phyloP scores from a whole-genome alignment of 2,329 filamentous ascomycete species.

The Endoconidiophora laricicola region DNA sequence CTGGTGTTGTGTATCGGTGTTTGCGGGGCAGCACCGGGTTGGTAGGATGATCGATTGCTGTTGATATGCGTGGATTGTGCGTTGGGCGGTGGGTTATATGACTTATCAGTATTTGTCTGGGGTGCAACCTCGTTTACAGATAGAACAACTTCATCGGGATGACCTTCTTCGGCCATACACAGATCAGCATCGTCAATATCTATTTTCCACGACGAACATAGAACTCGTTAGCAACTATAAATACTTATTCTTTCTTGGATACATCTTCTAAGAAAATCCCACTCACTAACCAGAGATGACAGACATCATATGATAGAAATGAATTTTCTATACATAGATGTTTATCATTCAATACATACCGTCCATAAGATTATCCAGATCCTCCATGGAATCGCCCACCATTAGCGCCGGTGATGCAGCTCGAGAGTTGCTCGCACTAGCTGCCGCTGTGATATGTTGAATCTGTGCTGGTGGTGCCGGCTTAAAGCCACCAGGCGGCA shows the following conservation, averaged over 20 bases:
- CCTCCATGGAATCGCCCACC: constrained; percentile 6
- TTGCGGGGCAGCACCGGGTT: constrained; percentile 1
- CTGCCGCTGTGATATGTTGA: constrained; percentile 22
- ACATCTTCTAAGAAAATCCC: too few species aligned
- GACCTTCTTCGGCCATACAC: constrained; percentile 48
- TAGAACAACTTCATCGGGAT: constrained; percentile 61
- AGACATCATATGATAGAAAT: too few species aligned
- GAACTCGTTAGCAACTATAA: neutral
- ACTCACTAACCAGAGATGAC: neutral
- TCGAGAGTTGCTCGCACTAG: neutral
- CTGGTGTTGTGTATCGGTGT: neutral
- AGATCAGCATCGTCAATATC: constrained; percentile 68
- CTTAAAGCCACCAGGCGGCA: neutral
- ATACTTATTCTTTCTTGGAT: too few species aligned
- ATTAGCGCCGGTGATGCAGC: constrained; percentile 9
- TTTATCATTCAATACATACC: neutral
- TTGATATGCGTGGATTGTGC: constrained; percentile 14
- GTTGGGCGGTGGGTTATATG: neutral
- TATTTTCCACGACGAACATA: constrained; percentile 18
- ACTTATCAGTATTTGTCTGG: neutral
- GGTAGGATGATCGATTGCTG: constrained; percentile 7
- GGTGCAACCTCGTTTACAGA: constrained; percentile 16
- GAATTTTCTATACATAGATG: neutral
- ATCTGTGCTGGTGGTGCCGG: constrained; percentile 6
- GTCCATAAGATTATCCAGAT: constrained; percentile 18